Percentiles rank a stretch among this genome's conserved stretches.
Evolutionary conservation across 768 basidiomycete species (phyloP).

Genomic region (Atractiella rhizophila): DNA sequence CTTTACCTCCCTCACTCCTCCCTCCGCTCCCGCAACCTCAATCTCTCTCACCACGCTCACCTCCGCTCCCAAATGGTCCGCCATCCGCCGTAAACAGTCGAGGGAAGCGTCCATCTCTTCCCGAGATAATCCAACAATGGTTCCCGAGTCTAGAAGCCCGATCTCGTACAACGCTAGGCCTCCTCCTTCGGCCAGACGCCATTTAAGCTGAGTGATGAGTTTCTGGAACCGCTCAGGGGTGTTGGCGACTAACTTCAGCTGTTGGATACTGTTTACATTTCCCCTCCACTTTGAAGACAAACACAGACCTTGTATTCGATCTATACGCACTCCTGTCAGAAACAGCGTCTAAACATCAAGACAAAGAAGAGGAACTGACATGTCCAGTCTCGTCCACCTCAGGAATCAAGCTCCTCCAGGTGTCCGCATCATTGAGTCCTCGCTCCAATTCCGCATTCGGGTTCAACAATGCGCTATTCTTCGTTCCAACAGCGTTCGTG

Average conservation of each 20-base stretch:
- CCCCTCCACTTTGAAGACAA: too few species aligned
- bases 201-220: conserved; percentile 83
- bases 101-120: conserved; percentile 54
- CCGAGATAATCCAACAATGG: conserved; percentile 49
- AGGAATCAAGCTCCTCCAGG: conserved; percentile 3
- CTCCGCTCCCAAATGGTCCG: conserved; percentile 71
- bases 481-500: conserved; percentile 1
- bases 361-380: too few species aligned
- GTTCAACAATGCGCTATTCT: neutral
- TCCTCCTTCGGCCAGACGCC: conserved; percentile 65
- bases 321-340: too few species aligned
- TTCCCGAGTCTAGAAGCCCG: conserved; percentile 64
- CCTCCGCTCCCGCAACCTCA: conserved; percentile 27
- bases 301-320: conserved; percentile 14
- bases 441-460: neutral
- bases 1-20: too few species aligned
- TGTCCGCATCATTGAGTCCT: too few species aligned
- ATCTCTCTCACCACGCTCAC: conserved; percentile 77
- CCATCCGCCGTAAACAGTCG: conserved; percentile 78
- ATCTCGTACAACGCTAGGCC: conserved; percentile 63
- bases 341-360: too few species aligned
- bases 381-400: conserved; percentile 11
- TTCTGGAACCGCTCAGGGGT: conserved; percentile 22
- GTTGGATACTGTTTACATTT: too few species aligned
- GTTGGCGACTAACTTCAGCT: too few species aligned